Evolutionary conservation across 306 rosid genomes (phyloP).

Genomic region (Morella rubra): DNA sequence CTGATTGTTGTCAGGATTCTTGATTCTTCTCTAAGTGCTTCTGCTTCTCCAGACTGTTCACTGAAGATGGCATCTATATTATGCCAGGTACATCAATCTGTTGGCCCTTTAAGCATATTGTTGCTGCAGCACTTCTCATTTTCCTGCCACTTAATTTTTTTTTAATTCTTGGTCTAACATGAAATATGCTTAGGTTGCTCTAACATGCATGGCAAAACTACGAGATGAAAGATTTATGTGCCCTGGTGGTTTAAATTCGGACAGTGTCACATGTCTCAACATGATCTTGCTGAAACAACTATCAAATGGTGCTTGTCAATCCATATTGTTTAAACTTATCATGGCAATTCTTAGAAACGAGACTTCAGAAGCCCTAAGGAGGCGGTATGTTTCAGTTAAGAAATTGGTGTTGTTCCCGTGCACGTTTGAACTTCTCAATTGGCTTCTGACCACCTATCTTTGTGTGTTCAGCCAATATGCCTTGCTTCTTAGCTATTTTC

Average conservation of each 20-base stretch:
- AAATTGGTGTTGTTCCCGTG: conserved; percentile 17
- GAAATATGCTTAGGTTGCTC: conserved; percentile 62
- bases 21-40: conserved; percentile 72
- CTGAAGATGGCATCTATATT: conserved; percentile 87
- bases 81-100: conserved; percentile 60
- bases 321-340: conserved; percentile 82
- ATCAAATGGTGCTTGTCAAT: conserved; percentile 89
- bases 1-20: conserved; percentile 61
- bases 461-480: conserved; percentile 83
- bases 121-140: conserved; percentile 8
- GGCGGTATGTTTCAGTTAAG: conserved; percentile 59
- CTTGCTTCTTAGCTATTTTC: conserved; percentile 90
- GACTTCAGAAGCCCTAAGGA: conserved; percentile 92
- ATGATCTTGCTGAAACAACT: conserved; percentile 78
- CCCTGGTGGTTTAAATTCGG: conserved; percentile 77
- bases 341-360: conserved; percentile 82
- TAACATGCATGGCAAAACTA: conserved; percentile 96
- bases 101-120: conserved; percentile 11
- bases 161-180: conserved; percentile 9
- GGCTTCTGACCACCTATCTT: conserved; percentile 41
- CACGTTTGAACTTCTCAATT: conserved; percentile 28
- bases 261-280: conserved; percentile 75
- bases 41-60: conserved; percentile 97
- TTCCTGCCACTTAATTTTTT: conserved; percentile 15
- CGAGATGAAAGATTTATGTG: conserved; percentile 88